Conservation (phyloP, 1,284 basidiomycete species). For the Ganoderma lucidum region DNA sequence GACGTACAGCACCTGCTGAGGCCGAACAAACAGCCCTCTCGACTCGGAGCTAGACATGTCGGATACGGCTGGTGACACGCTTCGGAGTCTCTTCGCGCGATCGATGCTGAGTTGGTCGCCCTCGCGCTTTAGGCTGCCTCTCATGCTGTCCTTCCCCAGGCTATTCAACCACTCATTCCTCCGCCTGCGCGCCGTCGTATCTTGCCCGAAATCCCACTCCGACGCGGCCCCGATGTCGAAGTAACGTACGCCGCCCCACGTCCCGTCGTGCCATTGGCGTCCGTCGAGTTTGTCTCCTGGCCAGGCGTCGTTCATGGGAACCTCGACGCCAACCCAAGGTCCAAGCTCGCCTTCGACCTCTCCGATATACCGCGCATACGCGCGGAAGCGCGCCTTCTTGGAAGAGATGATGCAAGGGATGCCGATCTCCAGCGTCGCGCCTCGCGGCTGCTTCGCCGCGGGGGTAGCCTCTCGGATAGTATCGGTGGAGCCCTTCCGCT, state of each 20-base stretch:
- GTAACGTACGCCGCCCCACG: constrained; percentile 80
- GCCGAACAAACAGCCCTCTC: constrained; percentile 79
- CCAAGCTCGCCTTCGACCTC: constrained; percentile 81
- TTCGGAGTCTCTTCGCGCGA: constrained; percentile 72
- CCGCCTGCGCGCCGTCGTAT: constrained; percentile 53
- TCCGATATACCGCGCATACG: constrained; percentile 89
- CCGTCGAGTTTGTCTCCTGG: constrained; percentile 59
- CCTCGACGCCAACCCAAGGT: constrained; percentile 93
- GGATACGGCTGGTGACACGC: constrained; percentile 72
- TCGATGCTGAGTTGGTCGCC: constrained; percentile 70
- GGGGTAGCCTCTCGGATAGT: constrained; percentile 44
- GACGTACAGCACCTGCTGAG: constrained; percentile 84
- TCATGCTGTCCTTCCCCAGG: constrained; percentile 36
- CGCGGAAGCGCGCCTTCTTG: constrained; percentile 84
- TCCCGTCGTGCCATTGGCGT: constrained; percentile 85
- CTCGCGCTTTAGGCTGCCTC: constrained; percentile 63
- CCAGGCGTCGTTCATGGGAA: constrained; percentile 72
- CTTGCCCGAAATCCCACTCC: constrained; percentile 64
- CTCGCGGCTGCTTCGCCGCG: constrained; percentile 48
- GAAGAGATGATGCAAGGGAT: constrained; percentile 92
- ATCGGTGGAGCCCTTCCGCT: constrained; percentile 47
- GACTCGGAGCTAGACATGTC: constrained; percentile 69
- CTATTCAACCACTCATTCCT: constrained; percentile 49
- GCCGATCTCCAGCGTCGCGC: constrained; percentile 84
- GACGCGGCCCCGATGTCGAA: constrained; percentile 72